Conservation (phyloP, 2,329 filamentous ascomycete species). For the Zymoseptoria brevis region DNA sequence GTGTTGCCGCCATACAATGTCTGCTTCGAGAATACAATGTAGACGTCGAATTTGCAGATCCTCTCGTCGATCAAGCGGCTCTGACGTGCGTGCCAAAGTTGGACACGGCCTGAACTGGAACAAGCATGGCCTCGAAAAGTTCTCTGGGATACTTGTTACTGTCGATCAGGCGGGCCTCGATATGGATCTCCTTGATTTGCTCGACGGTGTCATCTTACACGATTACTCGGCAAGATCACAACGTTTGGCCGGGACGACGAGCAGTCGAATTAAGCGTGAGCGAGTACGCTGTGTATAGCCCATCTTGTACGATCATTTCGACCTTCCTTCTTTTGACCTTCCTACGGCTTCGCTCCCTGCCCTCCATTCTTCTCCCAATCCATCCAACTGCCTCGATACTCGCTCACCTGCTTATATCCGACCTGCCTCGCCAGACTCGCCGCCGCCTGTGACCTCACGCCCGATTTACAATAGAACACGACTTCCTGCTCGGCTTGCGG, state of each 20-base stretch:
- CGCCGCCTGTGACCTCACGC: constrained; percentile 71
- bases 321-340: no score
- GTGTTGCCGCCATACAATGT: constrained; percentile 11
- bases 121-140: not conserved
- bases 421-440: constrained; percentile 67
- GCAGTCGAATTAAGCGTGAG: no score
- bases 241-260: no score
- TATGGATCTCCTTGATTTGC: not conserved
- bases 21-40: constrained; percentile 9
- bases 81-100: constrained; percentile 13
- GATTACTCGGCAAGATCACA: no score
- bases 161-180: constrained; percentile 5
- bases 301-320: no score
- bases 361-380: constrained; percentile 77
- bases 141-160: constrained; percentile 1
- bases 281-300: no score
- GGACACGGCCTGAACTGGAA: not conserved
- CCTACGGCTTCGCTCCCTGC: constrained; percentile 33
- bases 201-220: not conserved
- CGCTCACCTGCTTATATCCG: constrained; percentile 64
- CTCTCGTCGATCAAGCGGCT: constrained; percentile 12
- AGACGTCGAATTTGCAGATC: constrained; percentile 14
- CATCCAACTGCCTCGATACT: constrained; percentile 69
- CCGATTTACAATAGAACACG: constrained; percentile 90
- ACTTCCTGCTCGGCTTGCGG: constrained; percentile 50